Evolutionary conservation across 148 eudicot species (phyloP), one percentile per base, ranked within the genome.

Genomic region (Vaccinium macrocarpon): DNA sequence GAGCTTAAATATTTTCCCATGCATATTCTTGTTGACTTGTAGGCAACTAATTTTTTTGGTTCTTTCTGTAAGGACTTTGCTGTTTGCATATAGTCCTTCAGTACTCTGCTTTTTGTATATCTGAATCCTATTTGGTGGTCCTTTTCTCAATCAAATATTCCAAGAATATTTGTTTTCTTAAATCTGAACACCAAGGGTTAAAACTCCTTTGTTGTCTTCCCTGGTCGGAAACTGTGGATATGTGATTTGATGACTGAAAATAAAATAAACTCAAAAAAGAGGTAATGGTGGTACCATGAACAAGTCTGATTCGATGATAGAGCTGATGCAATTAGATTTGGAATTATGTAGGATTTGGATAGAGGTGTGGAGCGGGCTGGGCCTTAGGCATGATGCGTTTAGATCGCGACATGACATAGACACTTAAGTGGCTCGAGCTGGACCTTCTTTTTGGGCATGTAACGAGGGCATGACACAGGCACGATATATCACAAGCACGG

Each of bases 251-350:
- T 50, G 52, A 62, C 29, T 61, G 27, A 62, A 29, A 62, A 3
- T 27, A 62, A 23, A 62, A 23, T 62, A n/a, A 62, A 62, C 29
- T 23, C 29, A 27, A 62, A n/a, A 62, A 62, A 27, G 23, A 27
- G 70, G 70, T 62, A n/a, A 62, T 62, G 29, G 70, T 62, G 29
- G 70, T 62, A 62, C 70, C 70, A 62, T 23, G 29, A 62, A n/a
- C 27, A 62, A n/a, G 68, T 62, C 27, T n/a, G 68, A n/a, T 59
- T 59, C 18, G 8, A 18, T 19, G 23, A 23, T 19, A 59, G 64
- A 59, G 23, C 21, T 7, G 66, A 59, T 62, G 8, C n/a, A 13
- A 62, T 62, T n/a, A n/a, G 27, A 62, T 62, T 62, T 13, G n/a
- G 68, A 8, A 7, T 62, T 62, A 62, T n/a, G 52, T 50, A 8